phyloP scores from a whole-genome alignment of 345 rosid species.

The Populus davidiana region DNA sequence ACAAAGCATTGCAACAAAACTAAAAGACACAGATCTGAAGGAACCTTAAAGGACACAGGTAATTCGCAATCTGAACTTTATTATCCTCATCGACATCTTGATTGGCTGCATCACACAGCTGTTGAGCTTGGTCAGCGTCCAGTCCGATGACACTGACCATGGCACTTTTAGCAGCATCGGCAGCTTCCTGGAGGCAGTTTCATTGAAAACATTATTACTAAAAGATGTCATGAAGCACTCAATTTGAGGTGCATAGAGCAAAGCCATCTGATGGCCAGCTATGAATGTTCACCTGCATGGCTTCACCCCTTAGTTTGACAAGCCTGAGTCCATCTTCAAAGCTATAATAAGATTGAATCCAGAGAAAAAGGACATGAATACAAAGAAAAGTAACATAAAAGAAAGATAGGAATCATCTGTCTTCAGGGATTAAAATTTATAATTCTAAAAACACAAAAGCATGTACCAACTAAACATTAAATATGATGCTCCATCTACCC shows the following conservation, averaged over 20 bases:
- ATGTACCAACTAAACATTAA: background rate
- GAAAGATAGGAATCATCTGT: background rate
- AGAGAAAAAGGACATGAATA: constrained; percentile 19
- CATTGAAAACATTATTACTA: background rate
- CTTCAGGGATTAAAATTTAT: background rate
- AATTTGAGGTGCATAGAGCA: background rate
- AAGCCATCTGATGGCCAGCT: constrained; percentile 5
- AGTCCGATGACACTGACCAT: constrained; percentile 96
- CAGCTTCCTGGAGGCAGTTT: constrained; percentile 66
- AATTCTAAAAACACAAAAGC: background rate
- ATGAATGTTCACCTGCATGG: constrained; percentile 70
- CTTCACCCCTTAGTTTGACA: constrained; percentile 96
- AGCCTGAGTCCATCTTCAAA: constrained; percentile 94
- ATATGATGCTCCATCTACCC: background rate
- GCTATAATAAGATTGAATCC: constrained; percentile 40
- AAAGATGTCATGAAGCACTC: background rate
- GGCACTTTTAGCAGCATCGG: constrained; percentile 91
- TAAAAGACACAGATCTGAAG: background rate
- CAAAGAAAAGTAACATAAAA: background rate
- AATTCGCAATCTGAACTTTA: constrained; percentile 93
- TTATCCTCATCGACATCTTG: constrained; percentile 74
- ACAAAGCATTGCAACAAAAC: background rate
- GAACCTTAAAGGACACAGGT: constrained; percentile 68
- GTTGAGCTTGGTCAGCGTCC: constrained; percentile 78
- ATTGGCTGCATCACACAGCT: constrained; percentile 90